phyloP scores from a whole-genome alignment of 306 rosid genomes.

The Dalbergia cultrata region DNA sequence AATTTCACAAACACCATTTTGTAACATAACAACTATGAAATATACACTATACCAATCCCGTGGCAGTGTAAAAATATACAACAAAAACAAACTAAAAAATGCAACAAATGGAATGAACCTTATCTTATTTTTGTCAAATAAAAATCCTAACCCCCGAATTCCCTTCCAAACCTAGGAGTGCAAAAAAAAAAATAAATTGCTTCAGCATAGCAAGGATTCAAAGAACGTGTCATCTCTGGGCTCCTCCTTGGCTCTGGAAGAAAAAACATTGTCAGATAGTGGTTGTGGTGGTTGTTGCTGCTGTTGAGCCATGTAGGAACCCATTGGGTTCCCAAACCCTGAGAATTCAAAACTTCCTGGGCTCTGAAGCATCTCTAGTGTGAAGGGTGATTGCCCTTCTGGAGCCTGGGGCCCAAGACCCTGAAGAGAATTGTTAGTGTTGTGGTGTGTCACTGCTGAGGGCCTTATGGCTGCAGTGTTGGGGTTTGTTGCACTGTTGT shows the following conservation, averaged over 20 bases:
- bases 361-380: constrained; percentile 69
- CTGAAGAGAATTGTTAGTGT: constrained; percentile 43
- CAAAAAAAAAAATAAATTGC: not conserved
- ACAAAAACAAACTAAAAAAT: constrained; percentile 54
- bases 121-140: constrained; percentile 40
- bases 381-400: constrained; percentile 65
- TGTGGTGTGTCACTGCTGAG: constrained; percentile 42
- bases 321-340: constrained; percentile 62
- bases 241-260: constrained; percentile 78
- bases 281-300: constrained; percentile 54
- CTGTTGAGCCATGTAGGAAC: constrained; percentile 60
- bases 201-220: constrained; percentile 77
- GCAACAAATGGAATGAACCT: constrained; percentile 66
- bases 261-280: constrained; percentile 56
- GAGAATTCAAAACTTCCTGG: constrained; percentile 59
- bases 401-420: constrained; percentile 45
- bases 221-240: constrained; percentile 79
- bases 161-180: not conserved
- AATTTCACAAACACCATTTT: constrained; percentile 32
- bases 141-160: not conserved
- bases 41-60: constrained; percentile 58
- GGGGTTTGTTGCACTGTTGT: constrained; percentile 27
- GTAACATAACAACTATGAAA: constrained; percentile 44
- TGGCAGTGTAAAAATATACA: constrained; percentile 49
- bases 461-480: constrained; percentile 57